These are phyloP conservation scores for Colletotrichum neosansevieriae DNA, from an alignment of 2,329 filamentous ascomycete species.

Conservation along the genomic window DNA sequence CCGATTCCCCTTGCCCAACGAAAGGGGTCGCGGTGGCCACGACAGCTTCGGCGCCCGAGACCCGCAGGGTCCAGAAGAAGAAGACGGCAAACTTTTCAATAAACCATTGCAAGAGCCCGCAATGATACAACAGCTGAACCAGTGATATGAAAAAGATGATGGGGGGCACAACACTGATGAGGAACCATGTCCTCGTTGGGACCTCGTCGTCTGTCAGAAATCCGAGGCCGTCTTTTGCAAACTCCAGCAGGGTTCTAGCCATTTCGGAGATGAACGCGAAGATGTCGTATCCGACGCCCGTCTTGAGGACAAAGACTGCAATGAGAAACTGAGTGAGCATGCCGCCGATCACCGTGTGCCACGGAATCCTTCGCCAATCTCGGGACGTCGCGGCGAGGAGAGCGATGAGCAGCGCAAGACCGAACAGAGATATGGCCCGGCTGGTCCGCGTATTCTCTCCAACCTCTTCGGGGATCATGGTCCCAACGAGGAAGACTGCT, in stretches of 20 bases:
- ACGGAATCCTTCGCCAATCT: constrained; percentile 35
- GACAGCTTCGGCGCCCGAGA: constrained; percentile 80
- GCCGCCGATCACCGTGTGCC: constrained; percentile 37
- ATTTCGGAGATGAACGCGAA: constrained; percentile 79
- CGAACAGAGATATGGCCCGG: constrained; percentile 32
- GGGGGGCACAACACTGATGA: constrained; percentile 74
- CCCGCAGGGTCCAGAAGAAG: constrained; percentile 82
- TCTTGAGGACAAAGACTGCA: constrained; percentile 34
- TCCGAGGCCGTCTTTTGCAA: constrained; percentile 70
- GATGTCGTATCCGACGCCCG: constrained; percentile 65
- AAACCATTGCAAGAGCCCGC: constrained; percentile 78
- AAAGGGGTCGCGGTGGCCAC: constrained; percentile 82
- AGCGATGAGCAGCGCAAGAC: constrained; percentile 30
- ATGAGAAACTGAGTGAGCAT: constrained; percentile 37
- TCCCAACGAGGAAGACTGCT: constrained; percentile 27
- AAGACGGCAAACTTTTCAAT: constrained; percentile 79
- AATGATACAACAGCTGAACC: constrained; percentile 78
- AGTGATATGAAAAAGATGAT: constrained; percentile 85
- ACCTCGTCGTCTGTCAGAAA: constrained; percentile 70
- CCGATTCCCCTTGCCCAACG: constrained; percentile 83
- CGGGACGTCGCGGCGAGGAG: constrained; percentile 30
- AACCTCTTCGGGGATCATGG: constrained; percentile 33
- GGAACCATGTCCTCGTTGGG: constrained; percentile 66
- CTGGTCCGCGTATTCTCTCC: constrained; percentile 34
- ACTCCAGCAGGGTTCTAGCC: constrained; percentile 72